phyloP scores from a whole-genome alignment of 2,329 filamentous ascomycete genomes.

The Cytospora schulzeri region DNA sequence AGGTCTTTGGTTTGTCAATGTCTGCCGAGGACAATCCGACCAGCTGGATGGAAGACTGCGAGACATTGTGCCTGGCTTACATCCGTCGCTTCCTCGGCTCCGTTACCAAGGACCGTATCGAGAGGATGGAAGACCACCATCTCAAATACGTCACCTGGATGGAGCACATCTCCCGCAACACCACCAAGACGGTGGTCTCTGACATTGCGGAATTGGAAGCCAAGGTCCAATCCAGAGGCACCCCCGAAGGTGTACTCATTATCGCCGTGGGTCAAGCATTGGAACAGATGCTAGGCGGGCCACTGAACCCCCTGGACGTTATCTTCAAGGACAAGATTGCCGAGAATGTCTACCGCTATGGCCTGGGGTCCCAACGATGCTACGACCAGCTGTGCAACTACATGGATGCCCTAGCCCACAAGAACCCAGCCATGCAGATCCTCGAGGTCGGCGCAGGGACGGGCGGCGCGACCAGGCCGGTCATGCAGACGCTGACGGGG shows the following conservation, averaged over 20 bases:
- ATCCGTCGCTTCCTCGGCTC: conserved; percentile 25
- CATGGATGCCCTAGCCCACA: conserved; percentile 33
- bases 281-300: conserved; percentile 32
- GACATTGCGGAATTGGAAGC: conserved; percentile 24
- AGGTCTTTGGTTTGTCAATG: conserved; percentile 27
- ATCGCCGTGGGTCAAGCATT: conserved; percentile 32
- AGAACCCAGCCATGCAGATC: conserved; percentile 38
- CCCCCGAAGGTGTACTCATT: conserved; percentile 30
- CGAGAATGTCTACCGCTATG: conserved; percentile 32
- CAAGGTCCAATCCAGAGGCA: conserved; percentile 20
- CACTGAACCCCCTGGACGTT: conserved; percentile 35
- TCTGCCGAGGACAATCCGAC: conserved; percentile 27
- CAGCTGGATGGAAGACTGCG: conserved; percentile 29
- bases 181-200: background rate
- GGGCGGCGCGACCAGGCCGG: conserved; percentile 35
- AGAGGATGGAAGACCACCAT: conserved; percentile 27
- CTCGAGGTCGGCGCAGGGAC: conserved; percentile 44
- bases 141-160: conserved; percentile 27
- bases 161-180: conserved; percentile 20
- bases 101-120: conserved; percentile 3
- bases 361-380: conserved; percentile 29
- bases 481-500: conserved; percentile 31
- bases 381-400: conserved; percentile 31
- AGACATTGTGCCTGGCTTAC: conserved; percentile 23
- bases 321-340: conserved; percentile 35